Evolutionary conservation across 139 green algal genomes (phyloP).

Genomic region (Auxenochlorella pyrenoidosa): DNA sequence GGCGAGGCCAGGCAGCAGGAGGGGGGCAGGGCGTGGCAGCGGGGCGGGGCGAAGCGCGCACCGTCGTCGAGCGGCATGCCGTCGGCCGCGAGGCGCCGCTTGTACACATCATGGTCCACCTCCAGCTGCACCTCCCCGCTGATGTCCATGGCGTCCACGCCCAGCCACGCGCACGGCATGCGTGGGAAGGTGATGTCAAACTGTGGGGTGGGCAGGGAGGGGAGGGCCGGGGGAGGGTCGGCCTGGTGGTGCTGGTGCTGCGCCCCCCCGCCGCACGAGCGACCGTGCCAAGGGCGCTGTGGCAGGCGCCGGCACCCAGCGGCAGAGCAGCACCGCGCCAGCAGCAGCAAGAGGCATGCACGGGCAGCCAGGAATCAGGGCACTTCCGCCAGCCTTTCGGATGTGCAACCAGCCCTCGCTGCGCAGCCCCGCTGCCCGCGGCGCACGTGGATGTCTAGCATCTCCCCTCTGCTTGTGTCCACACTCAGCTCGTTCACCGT

Average conservation of each 20-base stretch:
- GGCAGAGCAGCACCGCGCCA: no score
- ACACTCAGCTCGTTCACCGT: slow-evolving; percentile 88
- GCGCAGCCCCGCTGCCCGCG: no score
- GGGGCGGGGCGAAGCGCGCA: slow-evolving; percentile 58
- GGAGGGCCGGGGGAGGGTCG: background rate
- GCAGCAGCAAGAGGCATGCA: no score
- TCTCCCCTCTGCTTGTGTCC: slow-evolving; percentile 88
- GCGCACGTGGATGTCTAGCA: slow-evolving; percentile 89
- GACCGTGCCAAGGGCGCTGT: no score
- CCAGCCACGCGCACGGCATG: slow-evolving; percentile 92
- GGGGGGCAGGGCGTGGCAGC: background rate
- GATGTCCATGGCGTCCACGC: slow-evolving; percentile 97
- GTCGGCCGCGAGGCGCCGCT: slow-evolving; percentile 67
- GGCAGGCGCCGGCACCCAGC: no score
- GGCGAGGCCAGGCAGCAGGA: no score
- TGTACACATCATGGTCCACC: slow-evolving; percentile 88
- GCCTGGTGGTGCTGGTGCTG: background rate
- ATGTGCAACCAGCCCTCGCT: no score
- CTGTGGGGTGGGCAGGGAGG: slow-evolving; percentile 46
- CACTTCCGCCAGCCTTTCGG: no score
- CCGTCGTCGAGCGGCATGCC: slow-evolving; percentile 69
- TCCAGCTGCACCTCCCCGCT: slow-evolving; percentile 95
- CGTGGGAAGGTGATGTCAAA: slow-evolving; percentile 93
- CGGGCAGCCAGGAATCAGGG: no score
- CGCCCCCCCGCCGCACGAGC: no score